Evolutionary conservation across 352 stramenopile species (phyloP).

Genomic region (Lagenidium giganteum): DNA sequence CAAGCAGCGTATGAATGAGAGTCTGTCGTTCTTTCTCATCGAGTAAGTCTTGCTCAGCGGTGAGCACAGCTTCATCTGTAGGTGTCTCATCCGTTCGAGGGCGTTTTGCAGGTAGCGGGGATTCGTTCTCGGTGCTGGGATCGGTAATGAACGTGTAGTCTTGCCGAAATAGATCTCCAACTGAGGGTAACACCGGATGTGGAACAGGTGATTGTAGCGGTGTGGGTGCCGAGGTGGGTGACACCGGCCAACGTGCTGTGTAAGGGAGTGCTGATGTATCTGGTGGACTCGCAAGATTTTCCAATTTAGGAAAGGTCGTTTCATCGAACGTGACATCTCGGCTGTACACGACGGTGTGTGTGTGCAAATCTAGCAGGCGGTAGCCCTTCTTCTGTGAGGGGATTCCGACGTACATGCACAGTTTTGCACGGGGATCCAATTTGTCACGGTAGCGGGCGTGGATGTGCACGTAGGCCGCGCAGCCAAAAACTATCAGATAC

Average conservation of each 20-base stretch:
- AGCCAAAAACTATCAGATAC: slow-evolving; percentile 10
- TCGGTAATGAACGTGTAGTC: too few relatives aligned
- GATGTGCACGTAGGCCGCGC: slow-evolving; percentile 8
- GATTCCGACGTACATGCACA: slow-evolving; percentile 7
- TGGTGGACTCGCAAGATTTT: too few relatives aligned
- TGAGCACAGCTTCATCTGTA: slow-evolving; percentile 3
- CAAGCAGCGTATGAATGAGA: slow-evolving; percentile 2
- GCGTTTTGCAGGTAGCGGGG: too few relatives aligned
- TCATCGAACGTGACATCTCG: slow-evolving; percentile 6
- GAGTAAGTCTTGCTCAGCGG: background rate
- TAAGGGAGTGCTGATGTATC: too few relatives aligned
- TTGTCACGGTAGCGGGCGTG: background rate
- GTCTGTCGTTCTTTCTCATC: background rate
- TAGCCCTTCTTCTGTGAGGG: slow-evolving; percentile 6
- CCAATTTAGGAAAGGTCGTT: background rate
- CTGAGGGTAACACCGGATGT: too few relatives aligned
- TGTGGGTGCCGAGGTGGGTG: too few relatives aligned
- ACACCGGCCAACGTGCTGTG: too few relatives aligned
- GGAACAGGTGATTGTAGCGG: too few relatives aligned
- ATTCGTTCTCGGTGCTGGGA: too few relatives aligned
- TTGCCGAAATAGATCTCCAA: too few relatives aligned
- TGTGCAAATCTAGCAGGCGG: slow-evolving; percentile 1
- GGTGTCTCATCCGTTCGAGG: background rate
- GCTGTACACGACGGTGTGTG: slow-evolving; percentile 4
- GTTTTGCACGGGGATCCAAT: slow-evolving; percentile 1